Conservation (phyloP, 2,329 filamentous ascomycete genomes). For the Zopfia rhizophila region DNA sequence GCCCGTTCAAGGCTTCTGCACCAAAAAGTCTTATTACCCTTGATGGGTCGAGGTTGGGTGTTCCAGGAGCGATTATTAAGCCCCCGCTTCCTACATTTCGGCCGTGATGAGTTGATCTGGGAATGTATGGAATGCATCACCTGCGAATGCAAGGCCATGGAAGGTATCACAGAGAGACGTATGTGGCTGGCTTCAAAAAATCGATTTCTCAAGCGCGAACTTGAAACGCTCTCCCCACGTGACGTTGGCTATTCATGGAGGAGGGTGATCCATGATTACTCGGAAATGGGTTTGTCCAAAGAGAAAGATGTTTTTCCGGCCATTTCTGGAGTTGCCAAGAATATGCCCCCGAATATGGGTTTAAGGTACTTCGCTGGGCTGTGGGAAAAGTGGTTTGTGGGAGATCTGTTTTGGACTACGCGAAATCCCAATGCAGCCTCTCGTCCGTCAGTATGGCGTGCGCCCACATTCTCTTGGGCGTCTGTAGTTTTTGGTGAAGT, state of each 20-base stretch:
- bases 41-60: slow-evolving; percentile 24
- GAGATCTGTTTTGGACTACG: slow-evolving; percentile 13
- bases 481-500: slow-evolving; percentile 6
- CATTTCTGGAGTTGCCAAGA: slow-evolving; percentile 5
- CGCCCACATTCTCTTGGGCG: slow-evolving; percentile 26
- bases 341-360: background rate
- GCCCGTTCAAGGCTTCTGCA: background rate
- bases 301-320: slow-evolving; percentile 10
- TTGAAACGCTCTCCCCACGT: background rate
- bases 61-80: slow-evolving; percentile 28
- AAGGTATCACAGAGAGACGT: no score
- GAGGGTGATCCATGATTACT: background rate
- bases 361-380: slow-evolving; percentile 21
- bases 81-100: slow-evolving; percentile 11
- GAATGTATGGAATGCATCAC: slow-evolving; percentile 3
- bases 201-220: background rate
- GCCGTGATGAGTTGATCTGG: slow-evolving; percentile 6
- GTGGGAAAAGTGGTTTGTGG: slow-evolving; percentile 17
- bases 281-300: slow-evolving; percentile 3
- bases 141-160: slow-evolving; percentile 5
- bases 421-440: background rate
- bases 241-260: background rate
- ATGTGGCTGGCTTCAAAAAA: background rate
- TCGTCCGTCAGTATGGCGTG: slow-evolving; percentile 10
- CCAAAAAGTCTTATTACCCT: background rate